A percentile compares a stretch with the other conserved stretches of the same genome.
phyloP scores from a whole-genome alignment of 768 basidiomycete species.

The Mrakia frigida region DNA sequence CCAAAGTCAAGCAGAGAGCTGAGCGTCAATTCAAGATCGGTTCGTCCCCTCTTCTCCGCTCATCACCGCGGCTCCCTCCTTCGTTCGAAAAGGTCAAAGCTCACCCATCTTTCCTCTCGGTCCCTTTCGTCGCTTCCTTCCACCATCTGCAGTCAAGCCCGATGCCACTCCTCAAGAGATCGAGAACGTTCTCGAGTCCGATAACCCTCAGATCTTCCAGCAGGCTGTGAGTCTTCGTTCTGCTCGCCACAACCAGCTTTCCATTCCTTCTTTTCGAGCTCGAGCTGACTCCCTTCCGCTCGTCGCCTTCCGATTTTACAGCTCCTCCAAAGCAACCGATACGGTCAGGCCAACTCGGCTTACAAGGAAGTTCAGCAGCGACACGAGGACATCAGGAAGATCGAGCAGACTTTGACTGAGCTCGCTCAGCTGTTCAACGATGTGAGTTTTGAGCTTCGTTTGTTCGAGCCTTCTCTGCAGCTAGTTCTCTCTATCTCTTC shows the following conservation, averaged over 20 bases:
- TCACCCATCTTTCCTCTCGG: neutral
- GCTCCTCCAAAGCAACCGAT: constrained; percentile 72
- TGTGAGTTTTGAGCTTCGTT: too few relatives aligned
- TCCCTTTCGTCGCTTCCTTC: neutral
- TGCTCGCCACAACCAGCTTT: constrained; percentile 24
- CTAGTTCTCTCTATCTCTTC: too few relatives aligned
- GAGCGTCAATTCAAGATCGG: constrained; percentile 74
- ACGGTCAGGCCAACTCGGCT: constrained; percentile 72
- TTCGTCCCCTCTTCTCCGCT: constrained; percentile 22
- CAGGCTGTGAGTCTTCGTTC: constrained; percentile 44
- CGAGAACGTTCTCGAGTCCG: constrained; percentile 63
- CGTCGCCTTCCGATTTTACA: constrained; percentile 38
- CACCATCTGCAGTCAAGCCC: constrained; percentile 55
- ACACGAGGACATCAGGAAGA: constrained; percentile 75
- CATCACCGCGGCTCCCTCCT: neutral
- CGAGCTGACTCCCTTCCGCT: neutral
- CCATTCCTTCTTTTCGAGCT: neutral
- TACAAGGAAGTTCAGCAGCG: constrained; percentile 84
- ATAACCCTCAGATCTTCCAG: constrained; percentile 67
- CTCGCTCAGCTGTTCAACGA: constrained; percentile 83
- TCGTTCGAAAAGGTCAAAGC: neutral
- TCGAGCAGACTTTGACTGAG: constrained; percentile 82
- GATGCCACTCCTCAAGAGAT: constrained; percentile 79
- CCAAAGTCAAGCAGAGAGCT: constrained; percentile 60
- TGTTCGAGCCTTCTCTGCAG: too few relatives aligned